These are phyloP conservation scores for Aspergillus fischeri DNA, from an alignment of 2,329 filamentous ascomycete genomes.

Conservation along the genomic window DNA sequence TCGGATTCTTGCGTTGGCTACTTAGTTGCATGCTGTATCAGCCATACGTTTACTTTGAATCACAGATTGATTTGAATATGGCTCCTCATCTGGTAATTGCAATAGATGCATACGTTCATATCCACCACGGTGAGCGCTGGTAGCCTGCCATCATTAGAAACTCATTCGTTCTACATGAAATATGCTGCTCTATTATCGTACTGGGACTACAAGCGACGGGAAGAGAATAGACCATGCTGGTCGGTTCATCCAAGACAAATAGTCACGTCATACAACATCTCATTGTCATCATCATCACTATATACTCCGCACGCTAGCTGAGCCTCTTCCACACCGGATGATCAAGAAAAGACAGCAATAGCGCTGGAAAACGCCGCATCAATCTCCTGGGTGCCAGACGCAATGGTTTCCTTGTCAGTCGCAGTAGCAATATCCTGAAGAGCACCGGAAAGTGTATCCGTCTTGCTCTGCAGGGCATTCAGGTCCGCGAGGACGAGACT, in stretches of 20 bases:
- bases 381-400: not conserved
- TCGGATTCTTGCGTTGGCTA: constrained; percentile 7
- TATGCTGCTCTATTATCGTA: no score
- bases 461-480: constrained; percentile 2
- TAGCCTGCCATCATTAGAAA: no score
- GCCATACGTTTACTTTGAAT: no score
- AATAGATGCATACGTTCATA: no score
- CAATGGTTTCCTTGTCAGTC: constrained; percentile 3
- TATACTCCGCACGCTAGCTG: not conserved
- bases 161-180: no score
- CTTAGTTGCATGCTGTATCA: not conserved
- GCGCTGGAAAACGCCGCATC: constrained; percentile 8
- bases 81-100: no score
- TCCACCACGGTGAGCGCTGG: no score
- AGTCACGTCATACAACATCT: no score
- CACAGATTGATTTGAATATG: no score
- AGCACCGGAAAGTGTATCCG: not conserved
- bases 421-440: constrained; percentile 6
- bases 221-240: no score
- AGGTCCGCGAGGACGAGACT: constrained; percentile 2
- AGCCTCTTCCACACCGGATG: not conserved
- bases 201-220: no score
- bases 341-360: constrained; percentile 2
- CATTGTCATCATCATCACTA: not conserved
- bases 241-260: no score